Evolutionary conservation across 1,139 yeast genomes (phyloP), one percentile per base, ranked within the genome.

Genomic region (Zygosaccharomyces pseudobailii): DNA sequence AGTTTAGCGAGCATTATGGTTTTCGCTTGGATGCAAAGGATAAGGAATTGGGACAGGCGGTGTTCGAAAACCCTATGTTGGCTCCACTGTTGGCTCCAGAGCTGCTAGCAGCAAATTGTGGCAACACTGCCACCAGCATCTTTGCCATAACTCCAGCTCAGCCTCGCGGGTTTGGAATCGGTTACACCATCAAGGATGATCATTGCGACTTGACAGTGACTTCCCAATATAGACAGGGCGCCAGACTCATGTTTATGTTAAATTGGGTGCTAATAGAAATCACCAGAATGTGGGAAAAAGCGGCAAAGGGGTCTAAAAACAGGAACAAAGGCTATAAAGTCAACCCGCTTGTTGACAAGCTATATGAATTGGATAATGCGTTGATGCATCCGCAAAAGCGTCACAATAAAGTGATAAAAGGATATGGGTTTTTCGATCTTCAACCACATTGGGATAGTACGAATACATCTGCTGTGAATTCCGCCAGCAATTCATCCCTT

Each of bases 141-240:
- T 85, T 85, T 70, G 92, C 92, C 6, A 77, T 85, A 25, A 83
- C 90, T 0, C 94, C 92, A 1, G 87, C 88, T 0, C 72, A 76
- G 22, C 80, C 85, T 42, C 81, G 81, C 55, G 94, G 94, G 0
- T 84, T 82, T 63, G 92, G 90, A 10, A 74, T 84, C 38, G 92
- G 90, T 0, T 85, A 85, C 58, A 82, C 84, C 39, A 76, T 84
- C 47, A 87, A 84, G 61, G 76, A 75, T 49, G 88, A 83, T 55
- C 74, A 75, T 20, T 74, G 85, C 23, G 80, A 87, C n/a, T 70
- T 84, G 43, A 76, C 78, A 27, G 71, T 74, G 6, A 80, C 85
- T 21, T 82, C 89, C 8, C 86, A 84, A 63, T 80, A 79, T 70
- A 74, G 92, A 56, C 92, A 84, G 66, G 85, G 88, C 1, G 79